A percentile compares a stretch with the other conserved stretches of the same genome.
These are phyloP conservation scores for Phytophthora sp. DNA, from an alignment of 352 stramenopile genomes.

Conservation along the genomic window DNA sequence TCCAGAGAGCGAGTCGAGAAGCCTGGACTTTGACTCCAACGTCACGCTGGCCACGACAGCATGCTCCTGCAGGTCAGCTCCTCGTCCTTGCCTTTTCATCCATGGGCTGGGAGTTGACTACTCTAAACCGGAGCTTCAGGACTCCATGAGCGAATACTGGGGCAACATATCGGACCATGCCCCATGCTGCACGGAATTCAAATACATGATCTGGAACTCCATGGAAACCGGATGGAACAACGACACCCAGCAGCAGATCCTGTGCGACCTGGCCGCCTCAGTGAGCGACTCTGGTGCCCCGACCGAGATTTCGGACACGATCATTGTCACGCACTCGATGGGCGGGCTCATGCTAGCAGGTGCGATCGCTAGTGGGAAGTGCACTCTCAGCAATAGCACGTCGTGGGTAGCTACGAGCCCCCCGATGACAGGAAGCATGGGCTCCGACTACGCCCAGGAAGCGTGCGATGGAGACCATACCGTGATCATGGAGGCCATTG, in stretches of 20 bases:
- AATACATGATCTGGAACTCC: constrained; percentile 57
- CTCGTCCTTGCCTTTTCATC: constrained; percentile 55
- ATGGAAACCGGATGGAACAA: constrained; percentile 39
- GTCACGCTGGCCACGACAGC: constrained; percentile 15
- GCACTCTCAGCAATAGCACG: constrained; percentile 38
- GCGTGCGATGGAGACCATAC: constrained; percentile 35
- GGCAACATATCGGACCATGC: constrained; percentile 44
- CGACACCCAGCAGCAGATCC: constrained; percentile 38
- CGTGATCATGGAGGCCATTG: constrained; percentile 34
- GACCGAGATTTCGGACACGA: constrained; percentile 43
- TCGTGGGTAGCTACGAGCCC: constrained; percentile 51
- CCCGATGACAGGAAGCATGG: constrained; percentile 55
- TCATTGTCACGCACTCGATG: constrained; percentile 60
- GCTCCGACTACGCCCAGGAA: constrained; percentile 48
- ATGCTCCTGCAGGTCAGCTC: constrained; percentile 36
- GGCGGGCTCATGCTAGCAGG: constrained; percentile 44
- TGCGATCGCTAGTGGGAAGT: constrained; percentile 50
- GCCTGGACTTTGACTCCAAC: not conserved
- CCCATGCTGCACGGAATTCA: constrained; percentile 52
- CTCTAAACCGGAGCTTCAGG: constrained; percentile 23
- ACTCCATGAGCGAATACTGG: constrained; percentile 44
- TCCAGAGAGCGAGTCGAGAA: constrained; percentile 19
- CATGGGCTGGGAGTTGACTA: constrained; percentile 41
- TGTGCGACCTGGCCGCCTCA: constrained; percentile 35
- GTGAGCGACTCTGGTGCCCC: constrained; percentile 24